Conservation (phyloP, 495 filamentous ascomycete species). For the Penicillium desertorum region DNA sequence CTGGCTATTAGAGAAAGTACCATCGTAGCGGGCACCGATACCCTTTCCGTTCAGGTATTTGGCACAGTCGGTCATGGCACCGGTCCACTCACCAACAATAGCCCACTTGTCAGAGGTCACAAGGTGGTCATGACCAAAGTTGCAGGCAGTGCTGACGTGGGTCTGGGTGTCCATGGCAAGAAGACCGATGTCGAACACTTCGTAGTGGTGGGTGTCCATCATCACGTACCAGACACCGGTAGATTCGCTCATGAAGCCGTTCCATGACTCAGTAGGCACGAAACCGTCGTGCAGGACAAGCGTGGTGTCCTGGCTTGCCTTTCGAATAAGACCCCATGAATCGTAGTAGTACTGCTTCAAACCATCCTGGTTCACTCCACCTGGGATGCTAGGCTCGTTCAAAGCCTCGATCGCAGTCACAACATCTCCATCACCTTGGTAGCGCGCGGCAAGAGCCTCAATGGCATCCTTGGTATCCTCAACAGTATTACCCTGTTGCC, state of each 20-base stretch:
- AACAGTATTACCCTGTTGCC: slow-evolving; percentile 60
- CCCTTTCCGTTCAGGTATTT: slow-evolving; percentile 69
- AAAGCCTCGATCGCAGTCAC: slow-evolving; percentile 70
- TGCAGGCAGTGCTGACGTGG: slow-evolving; percentile 55
- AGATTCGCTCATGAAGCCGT: slow-evolving; percentile 63
- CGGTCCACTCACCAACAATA: slow-evolving; percentile 70
- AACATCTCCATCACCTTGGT: slow-evolving; percentile 59
- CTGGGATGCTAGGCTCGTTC: slow-evolving; percentile 64
- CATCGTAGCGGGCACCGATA: slow-evolving; percentile 69
- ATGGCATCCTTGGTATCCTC: slow-evolving; percentile 58
- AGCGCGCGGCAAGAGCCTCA: slow-evolving; percentile 56
- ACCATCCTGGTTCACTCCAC: slow-evolving; percentile 50
- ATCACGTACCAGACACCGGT: slow-evolving; percentile 60
- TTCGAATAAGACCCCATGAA: slow-evolving; percentile 55
- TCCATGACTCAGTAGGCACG: slow-evolving; percentile 60
- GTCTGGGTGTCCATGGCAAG: slow-evolving; percentile 47
- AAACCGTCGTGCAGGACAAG: slow-evolving; percentile 72
- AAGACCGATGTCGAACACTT: slow-evolving; percentile 63
- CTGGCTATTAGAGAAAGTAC: slow-evolving; percentile 49
- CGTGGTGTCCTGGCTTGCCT: slow-evolving; percentile 51
- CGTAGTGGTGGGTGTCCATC: slow-evolving; percentile 67
- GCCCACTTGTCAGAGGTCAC: slow-evolving; percentile 65
- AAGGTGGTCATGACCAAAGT: slow-evolving; percentile 47
- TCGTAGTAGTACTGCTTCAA: slow-evolving; percentile 66
- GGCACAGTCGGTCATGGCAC: slow-evolving; percentile 72